Evolutionary conservation across 345 rosid genomes (phyloP), one percentile per base, ranked within the genome.

Genomic region (Mangifera indica): DNA sequence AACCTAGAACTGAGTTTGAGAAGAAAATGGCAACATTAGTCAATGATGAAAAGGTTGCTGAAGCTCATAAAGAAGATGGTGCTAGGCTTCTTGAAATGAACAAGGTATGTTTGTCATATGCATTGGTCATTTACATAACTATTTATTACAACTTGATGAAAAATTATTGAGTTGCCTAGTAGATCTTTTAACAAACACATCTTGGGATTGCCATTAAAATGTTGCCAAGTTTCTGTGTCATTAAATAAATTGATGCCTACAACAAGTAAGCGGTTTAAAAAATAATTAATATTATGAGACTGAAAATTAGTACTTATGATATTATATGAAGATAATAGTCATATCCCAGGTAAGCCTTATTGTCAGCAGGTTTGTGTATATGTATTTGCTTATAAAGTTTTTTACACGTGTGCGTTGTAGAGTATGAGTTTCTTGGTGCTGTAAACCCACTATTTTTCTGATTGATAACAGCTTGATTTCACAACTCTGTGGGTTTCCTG

Each of bases 1-100:
- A 95, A 75, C 98, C 98, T 57, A 80, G 97, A 85, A 90, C 97
- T 49, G 90, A 86, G 51, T 89, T 95, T 86, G 98, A 95, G 92
- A 95, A 85, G 84, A 86, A 85, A 84, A 92, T 95, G 80, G 95
- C 93, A 54, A 84, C 89, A 60, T 78, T 95, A 63, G 88, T 91
- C 53, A 51, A 80, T 69, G 91, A 87, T 65, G 74, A 83, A 22
- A 83, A 84, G 74, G 85, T 92, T 71, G 75, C 65, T 74, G 93
- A 87, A 79, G 97, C 98, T 75, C 91, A 94, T 72, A 81, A 82
- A 66, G 84, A 86, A 67, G 98, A 94, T 83, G 98, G 98, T 26
- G 81, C 93, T 52, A 85, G 77, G 76, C 92, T 94, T 75, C 97
- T 94, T 63, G 98, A 94, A 69, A 71, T 92, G 73, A 94, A 90